Base-by-base conservation (phyloP, 1,139 yeast genomes). In the Yueomyces sp. region DNA sequence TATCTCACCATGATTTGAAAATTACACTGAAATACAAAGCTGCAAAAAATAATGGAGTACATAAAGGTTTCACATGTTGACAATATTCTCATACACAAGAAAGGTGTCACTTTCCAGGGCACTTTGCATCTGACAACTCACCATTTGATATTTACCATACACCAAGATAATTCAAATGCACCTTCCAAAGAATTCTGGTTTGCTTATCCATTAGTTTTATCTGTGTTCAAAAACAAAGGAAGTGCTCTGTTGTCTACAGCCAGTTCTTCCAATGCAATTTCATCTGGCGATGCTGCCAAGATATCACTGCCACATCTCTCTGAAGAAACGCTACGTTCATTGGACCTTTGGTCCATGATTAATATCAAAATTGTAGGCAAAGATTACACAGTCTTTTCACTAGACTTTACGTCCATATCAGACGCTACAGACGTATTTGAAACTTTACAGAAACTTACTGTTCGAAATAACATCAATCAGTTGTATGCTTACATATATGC, bases 141-240 rank as follows among this genome's bases (percentile, higher is more conserved):
- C 60, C 98, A 91, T 65, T 68, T 91, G 56, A 91, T 91, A 27
- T 89, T 89, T 62, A 75, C 73, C 7, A 11, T 33, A 6, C 35
- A 33, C 5, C 8, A 33, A 9, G n/a, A 11, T 4, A 30, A 30
- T 44, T 69, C 50, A 41, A 50, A 49, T n/a, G 52, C 48, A 42
- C 62, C 60, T 31, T 64, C 67, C 35, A 66, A 79, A 46, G 97
- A 91, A 58, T 74, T 86, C 27, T 91, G 98, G 98, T 73, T 87
- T 34, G 83, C 95, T 47, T 91, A 89, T 61, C 97, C 97, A 0
- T 76, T 89, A 51, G 80, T 89, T 39, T 82, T 78, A 39, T 67
- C 72, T 44, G 78, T 84, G 2, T 74, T 75, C 49, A 76, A 81
- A 50, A 70, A 78, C 31, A 51, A 59, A 36, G 69, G 70, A 1